Percentiles rank a stretch among this genome's conserved stretches.
Conservation (phyloP, 345 rosid species). For the Diplotaxis tenuifolia region DNA sequence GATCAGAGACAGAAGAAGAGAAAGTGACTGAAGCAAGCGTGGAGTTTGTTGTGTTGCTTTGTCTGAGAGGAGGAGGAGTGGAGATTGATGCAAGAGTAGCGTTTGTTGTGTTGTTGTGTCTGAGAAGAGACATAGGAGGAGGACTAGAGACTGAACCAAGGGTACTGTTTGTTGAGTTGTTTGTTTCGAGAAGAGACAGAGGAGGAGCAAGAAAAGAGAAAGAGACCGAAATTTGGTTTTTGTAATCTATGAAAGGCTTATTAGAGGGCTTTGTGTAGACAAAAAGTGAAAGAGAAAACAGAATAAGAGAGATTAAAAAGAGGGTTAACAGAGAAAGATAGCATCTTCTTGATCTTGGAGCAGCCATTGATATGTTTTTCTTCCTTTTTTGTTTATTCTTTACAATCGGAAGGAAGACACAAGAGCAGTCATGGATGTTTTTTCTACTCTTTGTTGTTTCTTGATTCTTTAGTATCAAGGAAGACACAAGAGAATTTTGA, state of each 20-base stretch:
- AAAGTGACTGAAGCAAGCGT: not conserved
- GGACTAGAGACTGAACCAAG: conserved; percentile 5
- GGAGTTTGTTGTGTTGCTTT: conserved; percentile 9
- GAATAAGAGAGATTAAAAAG: conserved; percentile 19
- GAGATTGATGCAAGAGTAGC: not conserved
- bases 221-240: conserved; percentile 23
- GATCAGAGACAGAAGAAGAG: conserved; percentile 1
- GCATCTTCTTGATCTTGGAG: conserved; percentile 35
- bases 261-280: conserved; percentile 17
- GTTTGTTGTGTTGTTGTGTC: conserved; percentile 3
- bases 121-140: not conserved
- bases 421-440: conserved; percentile 23
- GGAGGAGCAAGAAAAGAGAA: conserved; percentile 16
- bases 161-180: conserved; percentile 15
- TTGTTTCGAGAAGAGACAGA: not conserved
- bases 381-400: not conserved
- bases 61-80: not conserved
- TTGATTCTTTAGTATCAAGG: not conserved
- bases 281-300: conserved; percentile 19
- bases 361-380: conserved; percentile 23
- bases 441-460: not conserved
- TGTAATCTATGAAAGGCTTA: conserved; percentile 24
- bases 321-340: conserved; percentile 27
- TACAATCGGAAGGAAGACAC: not conserved
- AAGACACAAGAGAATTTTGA: conserved; percentile 22